A percentile compares a stretch with the other conserved stretches of the same genome.
Evolutionary conservation across 2,329 filamentous ascomycete genomes (phyloP).

Genomic region (Fusarium humuli): DNA sequence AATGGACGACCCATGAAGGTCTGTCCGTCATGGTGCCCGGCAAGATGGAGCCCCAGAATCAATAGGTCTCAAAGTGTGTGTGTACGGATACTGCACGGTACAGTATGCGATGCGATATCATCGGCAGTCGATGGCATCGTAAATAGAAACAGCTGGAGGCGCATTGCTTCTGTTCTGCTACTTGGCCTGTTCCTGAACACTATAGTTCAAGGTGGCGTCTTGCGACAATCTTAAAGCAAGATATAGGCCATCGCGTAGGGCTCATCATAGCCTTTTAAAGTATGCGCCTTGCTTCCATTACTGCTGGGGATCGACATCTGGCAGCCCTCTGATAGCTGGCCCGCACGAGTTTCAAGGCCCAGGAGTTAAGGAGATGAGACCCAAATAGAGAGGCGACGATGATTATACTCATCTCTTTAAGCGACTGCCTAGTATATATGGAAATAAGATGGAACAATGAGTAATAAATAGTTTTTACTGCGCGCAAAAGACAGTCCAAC

Average conservation of each 20-base stretch:
- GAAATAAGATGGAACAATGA: background rate
- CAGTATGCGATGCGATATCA: conserved; percentile 2
- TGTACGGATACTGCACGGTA: background rate
- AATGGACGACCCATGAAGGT: conserved; percentile 31
- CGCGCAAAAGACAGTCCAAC: conserved; percentile 24
- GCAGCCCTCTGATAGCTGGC: conserved; percentile 33
- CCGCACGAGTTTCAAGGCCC: conserved; percentile 29
- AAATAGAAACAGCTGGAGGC: conserved; percentile 3
- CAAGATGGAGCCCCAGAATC: conserved; percentile 23
- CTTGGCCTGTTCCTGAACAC: conserved; percentile 19
- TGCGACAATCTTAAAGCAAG: conserved; percentile 31
- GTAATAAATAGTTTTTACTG: conserved; percentile 10
- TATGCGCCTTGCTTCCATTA: conserved; percentile 36
- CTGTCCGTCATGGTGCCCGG: conserved; percentile 22
- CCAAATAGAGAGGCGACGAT: background rate
- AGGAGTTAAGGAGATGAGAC: conserved; percentile 18
- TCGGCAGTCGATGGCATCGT: background rate
- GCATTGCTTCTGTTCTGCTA: conserved; percentile 27
- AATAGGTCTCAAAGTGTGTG: conserved; percentile 10
- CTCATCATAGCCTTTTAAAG: conserved; percentile 40
- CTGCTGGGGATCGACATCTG: conserved; percentile 38
- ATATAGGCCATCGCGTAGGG: conserved; percentile 23
- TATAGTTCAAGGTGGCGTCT: conserved; percentile 24
- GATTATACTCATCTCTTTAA: conserved; percentile 7
- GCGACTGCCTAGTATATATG: background rate